A percentile compares a stretch with the other conserved stretches of the same genome.
Conservation (phyloP, 2,329 filamentous ascomycete genomes). For the Aspergillus jensenii region DNA sequence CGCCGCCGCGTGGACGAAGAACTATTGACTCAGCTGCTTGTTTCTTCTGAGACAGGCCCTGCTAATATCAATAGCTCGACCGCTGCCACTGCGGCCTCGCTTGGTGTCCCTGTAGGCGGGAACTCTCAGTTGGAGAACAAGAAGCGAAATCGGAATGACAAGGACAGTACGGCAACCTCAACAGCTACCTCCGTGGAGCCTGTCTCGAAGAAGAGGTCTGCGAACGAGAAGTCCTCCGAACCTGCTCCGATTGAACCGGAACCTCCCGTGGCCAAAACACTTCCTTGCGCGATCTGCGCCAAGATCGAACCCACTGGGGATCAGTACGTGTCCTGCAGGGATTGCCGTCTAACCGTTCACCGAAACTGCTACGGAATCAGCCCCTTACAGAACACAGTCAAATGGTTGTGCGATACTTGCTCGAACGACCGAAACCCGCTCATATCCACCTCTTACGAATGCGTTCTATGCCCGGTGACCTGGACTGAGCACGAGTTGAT, state of each 20-base stretch:
- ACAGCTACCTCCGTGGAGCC: slow-evolving; percentile 46
- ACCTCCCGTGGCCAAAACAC: slow-evolving; percentile 71
- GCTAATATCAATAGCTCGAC: slow-evolving; percentile 44
- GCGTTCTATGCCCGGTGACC: slow-evolving; percentile 84
- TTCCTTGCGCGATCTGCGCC: slow-evolving; percentile 84
- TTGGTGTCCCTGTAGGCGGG: slow-evolving; percentile 41
- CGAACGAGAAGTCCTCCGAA: slow-evolving; percentile 55
- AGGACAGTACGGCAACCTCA: slow-evolving; percentile 50
- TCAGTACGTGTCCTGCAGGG: slow-evolving; percentile 73
- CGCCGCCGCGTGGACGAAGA: slow-evolving; percentile 92
- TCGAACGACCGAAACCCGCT: slow-evolving; percentile 88
- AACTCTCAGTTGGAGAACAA: slow-evolving; percentile 52
- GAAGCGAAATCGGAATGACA: slow-evolving; percentile 60
- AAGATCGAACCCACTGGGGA: slow-evolving; percentile 71
- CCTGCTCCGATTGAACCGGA: slow-evolving; percentile 69
- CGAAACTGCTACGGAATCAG: slow-evolving; percentile 89
- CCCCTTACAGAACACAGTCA: slow-evolving; percentile 64
- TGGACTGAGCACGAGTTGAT: slow-evolving; percentile 79
- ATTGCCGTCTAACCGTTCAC: slow-evolving; percentile 90
- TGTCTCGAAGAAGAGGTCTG: slow-evolving; percentile 63
- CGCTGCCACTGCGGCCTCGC: slow-evolving; percentile 44
- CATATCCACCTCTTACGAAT: slow-evolving; percentile 92
- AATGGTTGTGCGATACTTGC: slow-evolving; percentile 97
- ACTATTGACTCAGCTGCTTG: slow-evolving; percentile 53
- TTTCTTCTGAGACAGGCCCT: slow-evolving; percentile 44